Percentiles rank a stretch among this genome's conserved stretches.
These are phyloP conservation scores for Solanum pimpinellifolium DNA, from an alignment of 257 asterid genomes.

Conservation along the genomic window DNA sequence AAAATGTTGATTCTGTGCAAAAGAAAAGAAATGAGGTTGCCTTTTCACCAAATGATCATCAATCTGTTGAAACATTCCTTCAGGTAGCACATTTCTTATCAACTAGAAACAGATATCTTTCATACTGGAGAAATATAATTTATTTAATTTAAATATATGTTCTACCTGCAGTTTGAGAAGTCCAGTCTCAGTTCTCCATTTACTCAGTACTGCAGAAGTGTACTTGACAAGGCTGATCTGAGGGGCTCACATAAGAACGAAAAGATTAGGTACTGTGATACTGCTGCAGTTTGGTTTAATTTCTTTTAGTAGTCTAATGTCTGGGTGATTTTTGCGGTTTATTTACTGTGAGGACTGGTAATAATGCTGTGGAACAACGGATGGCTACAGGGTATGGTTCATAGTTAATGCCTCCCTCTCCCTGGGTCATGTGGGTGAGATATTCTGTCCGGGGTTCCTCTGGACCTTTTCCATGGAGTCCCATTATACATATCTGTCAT, in stretches of 20 bases:
- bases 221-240: constrained; percentile 57
- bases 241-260: constrained; percentile 30
- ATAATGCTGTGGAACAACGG: neutral
- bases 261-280: constrained; percentile 31
- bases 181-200: constrained; percentile 53
- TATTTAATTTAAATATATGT: constrained; percentile 2
- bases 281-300: neutral
- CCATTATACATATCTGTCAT: neutral
- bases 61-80: constrained; percentile 72
- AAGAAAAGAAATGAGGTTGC: constrained; percentile 78
- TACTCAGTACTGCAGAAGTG: constrained; percentile 64
- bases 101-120: neutral
- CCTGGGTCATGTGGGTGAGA: neutral
- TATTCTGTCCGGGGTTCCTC: neutral
- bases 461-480: neutral
- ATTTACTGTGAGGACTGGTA: neutral
- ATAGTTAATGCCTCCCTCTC: neutral
- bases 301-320: neutral
- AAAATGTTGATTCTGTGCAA: constrained; percentile 68
- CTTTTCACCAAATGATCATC: constrained; percentile 82
- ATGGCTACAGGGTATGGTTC: neutral
- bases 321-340: neutral
- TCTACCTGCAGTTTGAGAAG: constrained; percentile 59
- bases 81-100: constrained; percentile 42
- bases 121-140: neutral